Base-by-base conservation (phyloP, 2,329 filamentous ascomycete genomes). In the Fusarium cyanostomum region DNA sequence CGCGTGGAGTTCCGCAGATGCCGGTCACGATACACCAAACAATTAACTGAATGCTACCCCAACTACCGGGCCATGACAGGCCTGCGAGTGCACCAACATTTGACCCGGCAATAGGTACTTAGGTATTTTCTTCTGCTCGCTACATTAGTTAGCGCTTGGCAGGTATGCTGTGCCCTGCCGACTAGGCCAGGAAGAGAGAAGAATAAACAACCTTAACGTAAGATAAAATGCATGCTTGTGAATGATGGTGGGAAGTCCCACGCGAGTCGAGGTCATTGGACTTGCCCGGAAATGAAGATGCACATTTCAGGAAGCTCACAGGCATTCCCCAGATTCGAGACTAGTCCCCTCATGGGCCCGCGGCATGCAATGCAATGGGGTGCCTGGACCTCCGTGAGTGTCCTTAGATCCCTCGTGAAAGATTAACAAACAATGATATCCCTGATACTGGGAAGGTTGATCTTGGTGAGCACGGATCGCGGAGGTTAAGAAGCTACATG, bases 251-350 rank as follows among this genome's bases (percentile, higher is more conserved):
- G 50, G 60, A 51, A 34, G 52, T 45, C 27, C 38, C 42, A 43
- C 21, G 53, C 52, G 42, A 52, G 58, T 44, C 48, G 30, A 45
- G 62, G 62, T 66, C 62, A 66, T 66, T 60, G 49, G 62, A 59
- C 58, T 59, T 50, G 15, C n/a, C 26, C 59, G 62, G 62, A 64
- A 66, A 66, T 66, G 62, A 66, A 56, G 59, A 64, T 52, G 53
- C 35, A 44, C 38, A 50, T 16, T 43, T 52, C 26, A 35, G 38
- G 44, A 24, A 45, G 27, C 34, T 45, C 50, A 52, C 39, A 44
- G 39, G 39, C 50, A 45, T 52, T 52, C 50, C 30, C 41, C 38
- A 37, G 50, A 31, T 52, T 43, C 37, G 9, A 26, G 18, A 34
- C 48, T 43, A 51, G 37, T 34, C 35, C 37, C 37, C 11, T 43